Evolutionary conservation across 2,329 filamentous ascomycete species (phyloP), one percentile per base, ranked within the genome.

Genomic region (Canariomyces notabilis): DNA sequence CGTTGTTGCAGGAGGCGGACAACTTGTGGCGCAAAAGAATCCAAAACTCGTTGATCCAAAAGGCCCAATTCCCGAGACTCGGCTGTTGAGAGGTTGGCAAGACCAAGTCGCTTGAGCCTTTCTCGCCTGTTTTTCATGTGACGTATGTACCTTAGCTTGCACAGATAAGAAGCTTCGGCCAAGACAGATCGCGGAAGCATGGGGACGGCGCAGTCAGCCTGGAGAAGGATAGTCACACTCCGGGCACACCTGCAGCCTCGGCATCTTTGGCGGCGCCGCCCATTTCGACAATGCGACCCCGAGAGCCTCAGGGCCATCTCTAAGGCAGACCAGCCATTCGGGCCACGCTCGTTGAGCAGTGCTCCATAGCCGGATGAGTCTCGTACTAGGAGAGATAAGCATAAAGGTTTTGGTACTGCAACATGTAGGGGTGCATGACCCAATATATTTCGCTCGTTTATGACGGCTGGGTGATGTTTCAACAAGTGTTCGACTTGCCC

Each of bases 381-480:
- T 15, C 14, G 29, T 6, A 19, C 37, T 5, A 46, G 20, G 16
- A 40, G 43, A 5, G 21, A 37, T 22, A 46, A 20, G 21, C 18
- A 40, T n/a, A 37, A 29, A 21, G 43, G 43, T 12, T 41, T 40
- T 12, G 40, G 22, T 5, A 20, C 43, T 14, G 43, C 43, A 6
- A 46, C 31, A 18, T 46, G 43, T 2, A 46, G 31, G 9, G 43
- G 37, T 20, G 3, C 36, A 9, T 46, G 43, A 16, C 37, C 37
- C 7, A 31, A 46, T 3, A 46, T 16, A 18, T 40, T 46, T 19
- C 43, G 43, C 32, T 46, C 43, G 9, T 31, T 16, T 2, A 46
- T 4, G 6, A 18, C 31, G 15, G 38, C 20, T 4, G 44, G 44
- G 33, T 42, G 20, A n/a, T 42, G 12, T 14, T 33, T 14, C 23